Percentiles rank a stretch among this genome's conserved stretches.
phyloP scores from a whole-genome alignment of 2,329 filamentous ascomycete genomes.

The Paraphoma sp. region DNA sequence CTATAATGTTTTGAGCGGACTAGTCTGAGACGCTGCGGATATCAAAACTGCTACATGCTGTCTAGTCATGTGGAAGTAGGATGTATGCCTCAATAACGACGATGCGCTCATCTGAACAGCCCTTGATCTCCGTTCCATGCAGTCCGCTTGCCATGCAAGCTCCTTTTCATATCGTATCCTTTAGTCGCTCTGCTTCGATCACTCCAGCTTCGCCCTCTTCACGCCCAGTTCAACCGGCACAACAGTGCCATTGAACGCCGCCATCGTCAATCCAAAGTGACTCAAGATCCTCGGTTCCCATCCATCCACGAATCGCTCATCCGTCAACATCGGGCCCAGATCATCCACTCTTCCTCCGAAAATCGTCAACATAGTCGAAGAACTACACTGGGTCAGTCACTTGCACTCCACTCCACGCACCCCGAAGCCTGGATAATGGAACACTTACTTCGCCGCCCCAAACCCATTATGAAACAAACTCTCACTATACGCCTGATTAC shows the following conservation, averaged over 20 bases:
- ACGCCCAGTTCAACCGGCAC: constrained; percentile 49
- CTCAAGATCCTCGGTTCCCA: constrained; percentile 50
- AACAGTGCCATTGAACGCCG: constrained; percentile 51
- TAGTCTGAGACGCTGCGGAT: too few relatives aligned
- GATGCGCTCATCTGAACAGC: too few relatives aligned
- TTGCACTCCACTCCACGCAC: not conserved
- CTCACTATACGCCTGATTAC: constrained; percentile 46
- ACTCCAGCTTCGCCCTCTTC: constrained; percentile 8
- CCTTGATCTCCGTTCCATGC: too few relatives aligned
- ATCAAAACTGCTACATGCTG: too few relatives aligned
- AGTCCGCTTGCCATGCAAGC: too few relatives aligned
- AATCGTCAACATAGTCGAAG: constrained; percentile 52
- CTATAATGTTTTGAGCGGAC: too few relatives aligned
- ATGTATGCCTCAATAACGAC: too few relatives aligned
- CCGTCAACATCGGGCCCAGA: constrained; percentile 48
- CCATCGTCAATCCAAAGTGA: constrained; percentile 50
- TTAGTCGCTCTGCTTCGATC: not conserved
- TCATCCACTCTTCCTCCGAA: constrained; percentile 49
- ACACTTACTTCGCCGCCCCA: constrained; percentile 48
- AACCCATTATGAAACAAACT: constrained; percentile 50
- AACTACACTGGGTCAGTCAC: constrained; percentile 30
- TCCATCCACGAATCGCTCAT: constrained; percentile 50
- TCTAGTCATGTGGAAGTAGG: too few relatives aligned
- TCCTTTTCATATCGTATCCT: too few relatives aligned
- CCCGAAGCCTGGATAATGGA: not conserved